These are phyloP conservation scores for Biscutella auriculata DNA, from an alignment of 441 rosid genomes.

Conservation along the genomic window DNA sequence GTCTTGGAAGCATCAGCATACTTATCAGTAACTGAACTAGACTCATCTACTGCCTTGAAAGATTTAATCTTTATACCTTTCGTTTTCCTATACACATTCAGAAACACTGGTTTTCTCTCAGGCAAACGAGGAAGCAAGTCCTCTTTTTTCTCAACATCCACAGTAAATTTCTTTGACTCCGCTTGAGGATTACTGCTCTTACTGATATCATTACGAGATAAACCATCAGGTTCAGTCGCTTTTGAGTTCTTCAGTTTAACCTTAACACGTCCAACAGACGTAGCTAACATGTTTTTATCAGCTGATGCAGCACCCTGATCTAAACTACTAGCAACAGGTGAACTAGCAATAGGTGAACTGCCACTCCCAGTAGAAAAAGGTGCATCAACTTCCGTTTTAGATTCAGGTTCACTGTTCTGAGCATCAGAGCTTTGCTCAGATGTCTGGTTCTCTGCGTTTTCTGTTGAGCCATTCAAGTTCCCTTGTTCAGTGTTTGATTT, in stretches of 20 bases:
- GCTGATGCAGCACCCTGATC: conserved; percentile 47
- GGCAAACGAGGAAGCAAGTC: conserved; percentile 46
- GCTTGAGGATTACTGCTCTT: conserved; percentile 46
- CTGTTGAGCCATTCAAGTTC: conserved; percentile 27
- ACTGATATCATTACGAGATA: conserved; percentile 40
- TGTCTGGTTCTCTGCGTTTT: conserved; percentile 21
- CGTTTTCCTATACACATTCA: conserved; percentile 49
- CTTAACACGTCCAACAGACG: conserved; percentile 56
- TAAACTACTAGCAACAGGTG: conserved; percentile 33
- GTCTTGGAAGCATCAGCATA: conserved; percentile 12
- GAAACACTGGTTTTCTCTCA: conserved; percentile 31
- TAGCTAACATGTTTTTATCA: conserved; percentile 37
- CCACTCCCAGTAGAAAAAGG: conserved; percentile 68
- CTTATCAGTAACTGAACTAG: conserved; percentile 33
- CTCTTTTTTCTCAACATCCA: conserved; percentile 39
- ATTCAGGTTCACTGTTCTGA: conserved; percentile 38
- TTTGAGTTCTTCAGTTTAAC: conserved; percentile 70
- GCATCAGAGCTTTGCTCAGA: conserved; percentile 41
- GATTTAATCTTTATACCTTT: conserved; percentile 80
- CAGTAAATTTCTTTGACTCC: conserved; percentile 38
- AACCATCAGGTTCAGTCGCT: conserved; percentile 37
- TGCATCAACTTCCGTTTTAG: conserved; percentile 55
- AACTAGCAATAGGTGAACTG: conserved; percentile 39
- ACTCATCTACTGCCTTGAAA: conserved; percentile 31
- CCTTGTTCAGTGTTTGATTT: conserved; percentile 5